A percentile compares a stretch with the other conserved stretches of the same genome.
phyloP scores from a whole-genome alignment of 495 filamentous ascomycete genomes.

The Filosporella fistucella region DNA sequence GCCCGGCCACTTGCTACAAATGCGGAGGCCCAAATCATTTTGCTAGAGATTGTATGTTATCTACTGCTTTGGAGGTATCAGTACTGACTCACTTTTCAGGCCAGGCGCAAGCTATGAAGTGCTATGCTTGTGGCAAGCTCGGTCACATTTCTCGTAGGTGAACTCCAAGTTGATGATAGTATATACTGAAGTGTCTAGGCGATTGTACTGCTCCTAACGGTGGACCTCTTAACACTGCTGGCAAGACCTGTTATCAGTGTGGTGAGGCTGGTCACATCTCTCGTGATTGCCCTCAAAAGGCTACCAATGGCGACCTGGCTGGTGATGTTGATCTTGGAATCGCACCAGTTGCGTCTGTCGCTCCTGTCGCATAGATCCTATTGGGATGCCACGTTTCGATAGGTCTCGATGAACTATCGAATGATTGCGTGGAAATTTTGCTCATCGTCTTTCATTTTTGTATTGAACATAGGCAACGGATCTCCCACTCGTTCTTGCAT shows the following conservation, averaged over 20 bases:
- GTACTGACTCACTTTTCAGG: not conserved
- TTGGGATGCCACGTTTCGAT: constrained; percentile 16
- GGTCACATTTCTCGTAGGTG: constrained; percentile 97
- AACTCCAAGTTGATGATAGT: too few relatives aligned
- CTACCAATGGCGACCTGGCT: constrained; percentile 40
- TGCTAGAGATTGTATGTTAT: constrained; percentile 72
- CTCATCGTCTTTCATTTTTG: constrained; percentile 22
- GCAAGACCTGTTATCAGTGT: constrained; percentile 99
- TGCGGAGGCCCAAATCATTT: constrained; percentile 99
- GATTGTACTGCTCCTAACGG: constrained; percentile 98
- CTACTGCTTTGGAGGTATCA: not conserved
- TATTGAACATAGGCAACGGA: constrained; percentile 22
- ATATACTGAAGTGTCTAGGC: too few relatives aligned
- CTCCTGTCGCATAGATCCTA: constrained; percentile 50
- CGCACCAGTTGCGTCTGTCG: constrained; percentile 40
- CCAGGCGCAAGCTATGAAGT: constrained; percentile 99
- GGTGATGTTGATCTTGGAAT: constrained; percentile 26
- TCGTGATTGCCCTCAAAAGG: constrained; percentile 31
- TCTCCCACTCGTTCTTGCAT: constrained; percentile 21
- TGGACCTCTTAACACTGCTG: constrained; percentile 88
- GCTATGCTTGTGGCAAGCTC: constrained; percentile 87
- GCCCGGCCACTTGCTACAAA: constrained; percentile 96
- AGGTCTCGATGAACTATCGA: constrained; percentile 25
- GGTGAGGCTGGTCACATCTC: constrained; percentile 88
- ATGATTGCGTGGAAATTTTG: constrained; percentile 9